Evolutionary conservation across 176 grass and related monocot species (phyloP).

Genomic region (Lolium multiflorum): DNA sequence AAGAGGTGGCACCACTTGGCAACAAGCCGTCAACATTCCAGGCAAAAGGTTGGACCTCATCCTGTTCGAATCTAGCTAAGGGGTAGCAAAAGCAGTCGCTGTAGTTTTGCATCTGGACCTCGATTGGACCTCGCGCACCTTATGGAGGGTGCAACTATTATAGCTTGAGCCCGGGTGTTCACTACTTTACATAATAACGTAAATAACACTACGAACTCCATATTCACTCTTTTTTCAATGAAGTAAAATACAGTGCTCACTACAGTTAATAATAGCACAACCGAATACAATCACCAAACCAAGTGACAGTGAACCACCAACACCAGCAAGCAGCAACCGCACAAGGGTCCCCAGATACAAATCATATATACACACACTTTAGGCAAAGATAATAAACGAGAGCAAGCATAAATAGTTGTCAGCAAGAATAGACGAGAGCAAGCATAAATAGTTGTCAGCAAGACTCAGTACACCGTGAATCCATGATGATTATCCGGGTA

Average conservation of each 20-base stretch:
- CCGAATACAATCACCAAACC: constrained; percentile 14
- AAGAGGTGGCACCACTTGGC: background rate
- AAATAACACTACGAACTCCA: background rate
- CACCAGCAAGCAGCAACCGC: background rate
- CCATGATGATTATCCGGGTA: constrained; percentile 7
- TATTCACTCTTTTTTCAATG: background rate
- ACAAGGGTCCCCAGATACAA: background rate
- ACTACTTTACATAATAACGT: background rate
- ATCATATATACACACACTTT: constrained; percentile 30
- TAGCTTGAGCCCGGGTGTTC: background rate
- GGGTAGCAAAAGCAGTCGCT: background rate
- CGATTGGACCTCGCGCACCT: background rate
- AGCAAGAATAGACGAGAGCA: constrained; percentile 8
- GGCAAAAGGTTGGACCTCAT: background rate
- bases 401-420: constrained; percentile 17
- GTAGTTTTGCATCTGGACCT: background rate
- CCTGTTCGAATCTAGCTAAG: background rate
- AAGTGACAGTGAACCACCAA: background rate
- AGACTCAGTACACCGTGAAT: background rate
- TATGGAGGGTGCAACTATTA: background rate
- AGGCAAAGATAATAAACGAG: constrained; percentile 5
- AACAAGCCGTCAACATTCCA: background rate
- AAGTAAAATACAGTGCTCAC: background rate
- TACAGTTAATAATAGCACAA: background rate
- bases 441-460: constrained; percentile 23